A percentile compares a stretch with the other conserved stretches of the same genome.
Evolutionary conservation across 768 basidiomycete species (phyloP).

Genomic region (Amanita molliuscula): DNA sequence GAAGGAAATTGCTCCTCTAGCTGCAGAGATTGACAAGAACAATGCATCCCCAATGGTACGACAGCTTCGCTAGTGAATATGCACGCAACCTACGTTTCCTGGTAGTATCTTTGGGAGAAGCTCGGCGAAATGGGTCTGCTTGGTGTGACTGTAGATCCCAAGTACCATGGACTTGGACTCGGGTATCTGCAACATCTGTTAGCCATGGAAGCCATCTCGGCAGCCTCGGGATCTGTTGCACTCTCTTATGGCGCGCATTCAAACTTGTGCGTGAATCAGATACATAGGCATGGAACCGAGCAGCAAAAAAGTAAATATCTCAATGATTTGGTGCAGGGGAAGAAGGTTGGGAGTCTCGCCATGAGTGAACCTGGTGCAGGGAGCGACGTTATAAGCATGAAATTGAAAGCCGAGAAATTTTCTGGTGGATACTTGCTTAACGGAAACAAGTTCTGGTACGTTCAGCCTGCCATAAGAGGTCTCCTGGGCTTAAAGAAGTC

Average conservation of each 20-base stretch:
- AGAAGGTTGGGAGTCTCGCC: constrained; percentile 80
- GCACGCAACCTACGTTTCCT: constrained; percentile 1
- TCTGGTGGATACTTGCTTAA: constrained; percentile 72
- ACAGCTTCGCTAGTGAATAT: background rate
- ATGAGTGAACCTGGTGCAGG: constrained; percentile 93
- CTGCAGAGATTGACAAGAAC: constrained; percentile 76
- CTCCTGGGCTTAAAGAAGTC: constrained; percentile 1
- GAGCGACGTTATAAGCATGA: constrained; percentile 95
- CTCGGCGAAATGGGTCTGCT: constrained; percentile 89
- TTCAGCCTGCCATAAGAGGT: background rate
- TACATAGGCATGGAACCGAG: constrained; percentile 75
- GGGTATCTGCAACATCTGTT: constrained; percentile 85
- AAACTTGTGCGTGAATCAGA: constrained; percentile 82
- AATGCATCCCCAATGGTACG: constrained; percentile 74
- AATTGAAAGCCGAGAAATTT: constrained; percentile 68
- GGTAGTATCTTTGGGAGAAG: constrained; percentile 79
- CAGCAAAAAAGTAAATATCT: constrained; percentile 81
- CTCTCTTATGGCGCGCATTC: constrained; percentile 91
- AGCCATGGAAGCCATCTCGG: constrained; percentile 91
- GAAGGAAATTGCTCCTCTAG: constrained; percentile 77
- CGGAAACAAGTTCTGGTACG: constrained; percentile 90
- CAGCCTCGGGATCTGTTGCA: constrained; percentile 85
- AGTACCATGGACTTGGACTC: constrained; percentile 74
- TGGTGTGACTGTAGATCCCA: constrained; percentile 71
- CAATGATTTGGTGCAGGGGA: constrained; percentile 68